These are phyloP conservation scores for Penicillium chermesinum DNA, from an alignment of 495 filamentous ascomycete species.

Conservation along the genomic window DNA sequence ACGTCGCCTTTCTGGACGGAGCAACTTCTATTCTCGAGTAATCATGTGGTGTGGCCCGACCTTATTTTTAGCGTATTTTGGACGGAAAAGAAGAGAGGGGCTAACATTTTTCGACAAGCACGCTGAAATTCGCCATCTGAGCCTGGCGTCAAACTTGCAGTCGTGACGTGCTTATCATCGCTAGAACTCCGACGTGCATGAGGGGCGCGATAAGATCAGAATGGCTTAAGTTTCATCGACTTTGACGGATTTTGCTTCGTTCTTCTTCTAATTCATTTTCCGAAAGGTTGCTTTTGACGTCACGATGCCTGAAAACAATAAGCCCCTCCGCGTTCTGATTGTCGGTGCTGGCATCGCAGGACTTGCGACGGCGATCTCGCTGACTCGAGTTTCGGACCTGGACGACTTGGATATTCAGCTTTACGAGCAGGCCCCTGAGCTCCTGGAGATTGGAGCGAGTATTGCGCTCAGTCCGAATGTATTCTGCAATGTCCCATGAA, in stretches of 20 bases:
- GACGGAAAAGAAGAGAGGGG: too few relatives aligned
- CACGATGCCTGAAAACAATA: constrained; percentile 10
- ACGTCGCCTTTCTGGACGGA: constrained; percentile 1
- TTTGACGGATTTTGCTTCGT: background rate
- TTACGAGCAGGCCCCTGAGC: constrained; percentile 42
- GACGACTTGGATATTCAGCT: constrained; percentile 37
- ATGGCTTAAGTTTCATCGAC: too few relatives aligned
- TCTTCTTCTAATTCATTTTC: background rate
- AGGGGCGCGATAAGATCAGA: background rate
- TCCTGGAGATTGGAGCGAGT: constrained; percentile 45
- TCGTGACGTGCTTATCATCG: constrained; percentile 21
- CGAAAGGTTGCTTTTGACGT: background rate
- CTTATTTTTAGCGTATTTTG: background rate
- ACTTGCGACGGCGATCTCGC: constrained; percentile 40
- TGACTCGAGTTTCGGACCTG: constrained; percentile 24
- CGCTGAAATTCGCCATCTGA: constrained; percentile 13
- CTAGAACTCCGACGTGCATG: background rate
- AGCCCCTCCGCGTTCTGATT: constrained; percentile 36
- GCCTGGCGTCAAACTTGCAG: constrained; percentile 16
- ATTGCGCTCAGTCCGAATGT: constrained; percentile 49
- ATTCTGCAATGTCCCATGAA: background rate
- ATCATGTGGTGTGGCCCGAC: too few relatives aligned
- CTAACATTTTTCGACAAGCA: constrained; percentile 3
- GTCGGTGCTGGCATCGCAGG: constrained; percentile 47
- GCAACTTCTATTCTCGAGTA: too few relatives aligned